phyloP scores from a whole-genome alignment of 148 eudicot genomes.

The Oxyria digyna region DNA sequence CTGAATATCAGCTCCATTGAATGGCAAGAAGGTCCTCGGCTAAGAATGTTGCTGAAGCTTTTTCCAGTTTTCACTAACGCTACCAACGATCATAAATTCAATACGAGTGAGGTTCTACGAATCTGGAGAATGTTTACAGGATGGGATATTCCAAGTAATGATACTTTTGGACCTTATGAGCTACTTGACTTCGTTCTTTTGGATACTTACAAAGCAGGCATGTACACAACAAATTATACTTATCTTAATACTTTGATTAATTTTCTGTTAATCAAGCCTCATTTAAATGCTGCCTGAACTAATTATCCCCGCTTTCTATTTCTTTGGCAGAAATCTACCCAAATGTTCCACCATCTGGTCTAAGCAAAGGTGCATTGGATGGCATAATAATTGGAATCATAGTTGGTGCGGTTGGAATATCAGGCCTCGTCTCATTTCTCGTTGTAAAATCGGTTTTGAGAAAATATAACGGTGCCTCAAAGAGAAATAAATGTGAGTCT shows the following conservation, averaged over 20 bases:
- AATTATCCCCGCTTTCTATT: neutral
- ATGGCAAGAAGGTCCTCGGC: constrained; percentile 88
- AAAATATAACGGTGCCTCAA: constrained; percentile 21
- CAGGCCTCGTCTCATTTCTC: constrained; percentile 33
- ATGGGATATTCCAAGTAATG: constrained; percentile 48
- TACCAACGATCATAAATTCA: constrained; percentile 19
- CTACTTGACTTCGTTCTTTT: constrained; percentile 75
- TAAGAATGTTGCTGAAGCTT: constrained; percentile 67
- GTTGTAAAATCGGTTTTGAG: constrained; percentile 21
- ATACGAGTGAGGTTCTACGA: constrained; percentile 42
- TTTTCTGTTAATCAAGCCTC: neutral
- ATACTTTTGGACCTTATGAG: constrained; percentile 89
- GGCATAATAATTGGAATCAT: constrained; percentile 29
- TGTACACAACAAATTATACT: constrained; percentile 8
- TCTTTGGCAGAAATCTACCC: neutral
- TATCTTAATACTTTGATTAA: neutral
- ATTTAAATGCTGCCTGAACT: neutral
- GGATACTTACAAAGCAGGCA: constrained; percentile 62
- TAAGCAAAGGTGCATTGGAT: constrained; percentile 38
- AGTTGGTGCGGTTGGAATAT: constrained; percentile 18
- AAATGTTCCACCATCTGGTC: constrained; percentile 13
- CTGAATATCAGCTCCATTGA: constrained; percentile 48
- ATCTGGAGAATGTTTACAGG: constrained; percentile 39
- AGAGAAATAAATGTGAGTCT: constrained; percentile 12
- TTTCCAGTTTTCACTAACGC: constrained; percentile 30